phyloP scores from a whole-genome alignment of 2,329 filamentous ascomycete species.

The Scedosporium aurantiacum region DNA sequence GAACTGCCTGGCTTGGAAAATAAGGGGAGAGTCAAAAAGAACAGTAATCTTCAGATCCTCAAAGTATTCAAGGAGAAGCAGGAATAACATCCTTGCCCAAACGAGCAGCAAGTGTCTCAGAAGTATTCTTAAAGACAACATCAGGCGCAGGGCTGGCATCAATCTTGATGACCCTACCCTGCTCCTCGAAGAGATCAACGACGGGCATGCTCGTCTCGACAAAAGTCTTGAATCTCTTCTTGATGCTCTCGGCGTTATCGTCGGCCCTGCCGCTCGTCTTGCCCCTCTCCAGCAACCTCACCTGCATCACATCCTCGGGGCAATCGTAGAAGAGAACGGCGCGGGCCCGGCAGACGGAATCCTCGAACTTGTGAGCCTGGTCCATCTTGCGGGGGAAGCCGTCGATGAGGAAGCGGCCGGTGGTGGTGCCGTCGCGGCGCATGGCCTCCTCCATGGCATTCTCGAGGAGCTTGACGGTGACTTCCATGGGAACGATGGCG shows the following conservation, averaged over 20 bases:
- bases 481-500: conserved; percentile 96
- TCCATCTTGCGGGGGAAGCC: conserved; percentile 96
- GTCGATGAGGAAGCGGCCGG: conserved; percentile 64
- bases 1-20: background rate
- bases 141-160: conserved; percentile 59
- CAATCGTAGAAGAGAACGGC: conserved; percentile 94
- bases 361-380: conserved; percentile 89
- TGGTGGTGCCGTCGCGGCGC: conserved; percentile 31
- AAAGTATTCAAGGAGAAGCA: background rate
- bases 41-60: background rate
- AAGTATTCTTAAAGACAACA: conserved; percentile 43
- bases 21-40: background rate
- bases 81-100: conserved; percentile 24
- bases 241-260: conserved; percentile 91
- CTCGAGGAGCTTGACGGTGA: conserved; percentile 85
- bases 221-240: conserved; percentile 92
- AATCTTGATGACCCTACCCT: conserved; percentile 72
- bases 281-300: conserved; percentile 72
- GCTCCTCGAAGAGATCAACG: conserved; percentile 68
- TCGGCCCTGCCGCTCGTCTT: conserved; percentile 87
- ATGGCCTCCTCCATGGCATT: conserved; percentile 78
- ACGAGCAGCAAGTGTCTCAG: conserved; percentile 35
- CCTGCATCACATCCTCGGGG: conserved; percentile 79
- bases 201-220: conserved; percentile 97
- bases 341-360: conserved; percentile 69